A percentile compares a stretch with the other conserved stretches of the same genome.
Evolutionary conservation across 2,329 filamentous ascomycete genomes (phyloP).

Genomic region (Fusarium devonianum): DNA sequence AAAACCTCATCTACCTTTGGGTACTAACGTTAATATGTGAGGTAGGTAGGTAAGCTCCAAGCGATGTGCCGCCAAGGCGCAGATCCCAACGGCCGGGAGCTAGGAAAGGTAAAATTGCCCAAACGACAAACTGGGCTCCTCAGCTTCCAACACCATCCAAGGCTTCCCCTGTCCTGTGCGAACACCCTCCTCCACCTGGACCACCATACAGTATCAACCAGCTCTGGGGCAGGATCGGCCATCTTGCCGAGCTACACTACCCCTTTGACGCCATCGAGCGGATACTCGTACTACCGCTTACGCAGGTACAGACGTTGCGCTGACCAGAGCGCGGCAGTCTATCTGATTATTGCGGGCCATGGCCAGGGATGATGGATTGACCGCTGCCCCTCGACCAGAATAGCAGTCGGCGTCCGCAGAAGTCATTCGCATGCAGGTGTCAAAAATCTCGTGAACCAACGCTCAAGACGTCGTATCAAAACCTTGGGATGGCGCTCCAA

Average conservation of each 20-base stretch:
- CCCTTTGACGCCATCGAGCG: constrained; percentile 33
- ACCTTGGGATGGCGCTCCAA: too few relatives aligned
- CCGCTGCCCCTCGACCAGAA: too few relatives aligned
- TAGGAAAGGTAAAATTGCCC: constrained; percentile 16
- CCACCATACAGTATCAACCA: too few relatives aligned
- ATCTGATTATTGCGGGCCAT: constrained; percentile 19
- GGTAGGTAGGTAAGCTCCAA: too few relatives aligned
- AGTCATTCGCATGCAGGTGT: constrained; percentile 27
- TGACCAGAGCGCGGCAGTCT: constrained; percentile 25
- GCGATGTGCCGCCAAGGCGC: constrained; percentile 16
- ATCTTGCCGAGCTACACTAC: constrained; percentile 32
- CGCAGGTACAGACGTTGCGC: constrained; percentile 38
- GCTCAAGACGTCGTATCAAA: too few relatives aligned
- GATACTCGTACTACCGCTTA: constrained; percentile 35
- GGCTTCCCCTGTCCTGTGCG: too few relatives aligned
- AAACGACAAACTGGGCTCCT: too few relatives aligned
- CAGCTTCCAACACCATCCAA: too few relatives aligned
- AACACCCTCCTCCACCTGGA: constrained; percentile 4
- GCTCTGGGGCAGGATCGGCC: constrained; percentile 34
- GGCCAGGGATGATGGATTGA: constrained; percentile 20
- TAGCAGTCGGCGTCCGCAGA: constrained; percentile 35
- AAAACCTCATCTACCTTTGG: too few relatives aligned
- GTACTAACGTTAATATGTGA: too few relatives aligned
- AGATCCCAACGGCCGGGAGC: constrained; percentile 32
- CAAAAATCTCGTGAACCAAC: constrained; percentile 10